Evolutionary conservation across 306 rosid species (phyloP).

Genomic region (Quercus berberidifolia): DNA sequence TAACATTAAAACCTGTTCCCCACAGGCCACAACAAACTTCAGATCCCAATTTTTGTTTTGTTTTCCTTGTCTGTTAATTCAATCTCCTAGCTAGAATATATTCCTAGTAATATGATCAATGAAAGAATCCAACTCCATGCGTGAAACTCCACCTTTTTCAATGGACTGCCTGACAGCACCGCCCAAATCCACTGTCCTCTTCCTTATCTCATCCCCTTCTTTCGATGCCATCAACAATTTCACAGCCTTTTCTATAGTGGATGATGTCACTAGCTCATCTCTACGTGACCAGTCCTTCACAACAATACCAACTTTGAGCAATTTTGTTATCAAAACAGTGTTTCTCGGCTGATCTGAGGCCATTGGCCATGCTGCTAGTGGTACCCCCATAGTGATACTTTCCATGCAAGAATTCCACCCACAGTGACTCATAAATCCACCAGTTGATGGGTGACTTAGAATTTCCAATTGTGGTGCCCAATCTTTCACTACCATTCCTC

Average conservation of each 20-base stretch:
- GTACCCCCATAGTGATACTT: constrained; percentile 63
- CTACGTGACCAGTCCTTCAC: constrained; percentile 46
- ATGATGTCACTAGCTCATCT: constrained; percentile 32
- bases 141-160: constrained; percentile 45
- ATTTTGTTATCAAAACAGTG: constrained; percentile 39
- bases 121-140: constrained; percentile 57
- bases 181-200: constrained; percentile 37
- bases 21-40: no score
- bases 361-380: constrained; percentile 75
- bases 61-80: no score
- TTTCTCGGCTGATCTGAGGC: constrained; percentile 81
- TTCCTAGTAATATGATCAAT: constrained; percentile 49
- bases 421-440: constrained; percentile 72
- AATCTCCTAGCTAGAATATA: no score
- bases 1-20: no score
- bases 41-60: no score
- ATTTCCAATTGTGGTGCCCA: constrained; percentile 77
- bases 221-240: constrained; percentile 39
- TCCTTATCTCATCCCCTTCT: constrained; percentile 54
- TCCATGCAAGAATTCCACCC: constrained; percentile 88
- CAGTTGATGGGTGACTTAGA: constrained; percentile 42
- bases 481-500: constrained; percentile 51
- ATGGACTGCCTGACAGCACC: constrained; percentile 24
- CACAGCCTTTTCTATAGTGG: constrained; percentile 32
- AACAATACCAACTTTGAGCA: constrained; percentile 45